A percentile compares a stretch with the other conserved stretches of the same genome.
These are phyloP conservation scores for Lichtheimia ramosa DNA, from an alignment of 371 early-diverging fungal genomes.

Conservation along the genomic window DNA sequence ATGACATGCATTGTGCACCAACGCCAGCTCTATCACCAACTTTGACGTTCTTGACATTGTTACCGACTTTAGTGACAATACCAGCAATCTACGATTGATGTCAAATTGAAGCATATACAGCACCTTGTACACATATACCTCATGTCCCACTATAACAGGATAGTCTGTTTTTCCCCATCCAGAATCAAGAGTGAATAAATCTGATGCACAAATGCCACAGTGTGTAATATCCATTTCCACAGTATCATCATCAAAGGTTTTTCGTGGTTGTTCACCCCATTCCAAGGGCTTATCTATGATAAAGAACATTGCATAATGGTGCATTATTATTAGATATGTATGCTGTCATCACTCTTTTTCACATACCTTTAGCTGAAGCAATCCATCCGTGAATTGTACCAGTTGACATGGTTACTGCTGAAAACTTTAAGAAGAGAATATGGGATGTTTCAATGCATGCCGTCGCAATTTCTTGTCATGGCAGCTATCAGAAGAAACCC, in stretches of 20 bases:
- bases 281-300: slow-evolving; percentile 19
- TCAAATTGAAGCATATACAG: not conserved
- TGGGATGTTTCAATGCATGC: no score
- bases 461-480: no score
- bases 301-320: no score
- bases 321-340: not conserved
- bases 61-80: slow-evolving; percentile 54
- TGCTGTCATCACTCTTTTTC: not conserved
- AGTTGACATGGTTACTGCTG: not conserved
- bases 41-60: slow-evolving; percentile 47
- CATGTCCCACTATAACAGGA: slow-evolving; percentile 62
- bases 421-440: no score
- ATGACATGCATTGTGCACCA: slow-evolving; percentile 60
- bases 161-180: slow-evolving; percentile 69
- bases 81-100: slow-evolving; percentile 43
- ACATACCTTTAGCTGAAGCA: slow-evolving; percentile 22
- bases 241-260: slow-evolving; percentile 44
- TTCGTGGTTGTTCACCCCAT: slow-evolving; percentile 18
- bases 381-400: slow-evolving; percentile 34
- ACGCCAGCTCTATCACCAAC: slow-evolving; percentile 76
- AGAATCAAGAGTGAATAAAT: slow-evolving; percentile 63
- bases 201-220: slow-evolving; percentile 45
- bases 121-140: slow-evolving; percentile 17
- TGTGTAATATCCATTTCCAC: slow-evolving; percentile 61
- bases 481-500: no score